Conservation (phyloP, 2,329 filamentous ascomycete species). For the Lizonia empirigonia region DNA sequence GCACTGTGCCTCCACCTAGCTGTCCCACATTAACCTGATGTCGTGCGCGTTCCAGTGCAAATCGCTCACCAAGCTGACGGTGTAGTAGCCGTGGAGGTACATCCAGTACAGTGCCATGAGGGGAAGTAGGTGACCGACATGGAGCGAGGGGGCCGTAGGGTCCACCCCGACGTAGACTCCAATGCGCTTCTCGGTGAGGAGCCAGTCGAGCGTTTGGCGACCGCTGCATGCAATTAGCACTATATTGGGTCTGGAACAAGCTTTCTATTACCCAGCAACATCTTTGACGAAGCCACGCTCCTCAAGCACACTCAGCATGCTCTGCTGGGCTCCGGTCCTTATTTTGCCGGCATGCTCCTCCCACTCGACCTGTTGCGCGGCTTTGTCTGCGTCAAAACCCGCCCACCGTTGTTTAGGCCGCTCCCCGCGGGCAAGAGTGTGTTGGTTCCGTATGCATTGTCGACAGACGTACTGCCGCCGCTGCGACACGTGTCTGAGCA, state of each 20-base stretch:
- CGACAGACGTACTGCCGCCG: conserved; percentile 35
- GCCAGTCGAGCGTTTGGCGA: conserved; percentile 62
- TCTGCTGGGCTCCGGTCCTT: conserved; percentile 37
- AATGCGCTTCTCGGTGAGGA: conserved; percentile 69
- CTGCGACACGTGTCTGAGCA: conserved; percentile 37
- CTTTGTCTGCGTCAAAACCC: conserved; percentile 24
- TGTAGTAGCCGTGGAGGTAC: conserved; percentile 74
- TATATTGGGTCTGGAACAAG: too few species aligned
- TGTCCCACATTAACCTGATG: conserved; percentile 37
- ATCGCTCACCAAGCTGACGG: conserved; percentile 63
- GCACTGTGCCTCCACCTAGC: conserved; percentile 75
- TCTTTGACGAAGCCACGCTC: conserved; percentile 77
- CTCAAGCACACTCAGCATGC: conserved; percentile 68
- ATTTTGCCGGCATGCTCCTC: conserved; percentile 38
- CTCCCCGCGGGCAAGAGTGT: conserved; percentile 21
- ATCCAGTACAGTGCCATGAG: conserved; percentile 86
- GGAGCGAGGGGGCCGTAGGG: conserved; percentile 78
- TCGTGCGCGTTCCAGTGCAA: conserved; percentile 8
- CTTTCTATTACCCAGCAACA: conserved; percentile 67
- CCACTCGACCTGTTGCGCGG: conserved; percentile 29
- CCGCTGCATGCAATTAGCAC: conserved; percentile 39
- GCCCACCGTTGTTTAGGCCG: conserved; percentile 31
- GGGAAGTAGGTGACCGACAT: conserved; percentile 79
- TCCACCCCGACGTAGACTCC: conserved; percentile 83
- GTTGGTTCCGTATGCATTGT: conserved; percentile 35